A percentile compares a stretch with the other conserved stretches of the same genome.
These are phyloP conservation scores for Mortierella sp. DNA, from an alignment of 371 early-diverging fungal species.

Conservation along the genomic window DNA sequence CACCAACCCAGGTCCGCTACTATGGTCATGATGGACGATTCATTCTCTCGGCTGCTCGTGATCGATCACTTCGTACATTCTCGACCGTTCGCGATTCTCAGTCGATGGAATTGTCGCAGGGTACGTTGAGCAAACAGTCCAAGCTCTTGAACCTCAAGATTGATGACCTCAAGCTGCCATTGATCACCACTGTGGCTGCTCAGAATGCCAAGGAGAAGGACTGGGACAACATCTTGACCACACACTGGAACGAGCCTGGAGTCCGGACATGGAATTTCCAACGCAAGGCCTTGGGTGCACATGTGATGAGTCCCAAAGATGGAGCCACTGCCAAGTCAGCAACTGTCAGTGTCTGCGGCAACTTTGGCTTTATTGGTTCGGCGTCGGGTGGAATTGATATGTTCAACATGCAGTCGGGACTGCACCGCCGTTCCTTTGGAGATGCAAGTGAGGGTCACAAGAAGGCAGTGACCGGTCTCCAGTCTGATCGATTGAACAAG, in stretches of 20 bases:
- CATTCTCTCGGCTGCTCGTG: conserved; percentile 85
- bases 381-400: conserved; percentile 82
- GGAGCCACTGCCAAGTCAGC: conserved; percentile 74
- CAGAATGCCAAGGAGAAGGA: conserved; percentile 73
- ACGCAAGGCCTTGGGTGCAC: conserved; percentile 78
- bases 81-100: conserved; percentile 88
- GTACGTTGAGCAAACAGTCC: conserved; percentile 70
- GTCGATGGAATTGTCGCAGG: conserved; percentile 86
- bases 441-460: conserved; percentile 71
- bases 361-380: conserved; percentile 90
- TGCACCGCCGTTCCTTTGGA: conserved; percentile 72
- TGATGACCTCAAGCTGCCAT: conserved; percentile 78
- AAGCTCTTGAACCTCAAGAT: conserved; percentile 65
- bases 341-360: conserved; percentile 89
- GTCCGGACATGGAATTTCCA: conserved; percentile 89
- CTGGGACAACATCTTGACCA: conserved; percentile 92
- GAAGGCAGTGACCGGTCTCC: conserved; percentile 84
- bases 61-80: conserved; percentile 83
- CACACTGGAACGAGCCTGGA: conserved; percentile 77
- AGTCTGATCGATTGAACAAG: conserved; percentile 79
- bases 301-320: conserved; percentile 72
- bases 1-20: conserved; percentile 83
- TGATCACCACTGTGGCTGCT: conserved; percentile 76
- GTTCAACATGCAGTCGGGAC: conserved; percentile 96
- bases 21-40: conserved; percentile 75